Base-by-base conservation (phyloP, 208 protist species). In the Wallacemonas rigidus region DNA sequence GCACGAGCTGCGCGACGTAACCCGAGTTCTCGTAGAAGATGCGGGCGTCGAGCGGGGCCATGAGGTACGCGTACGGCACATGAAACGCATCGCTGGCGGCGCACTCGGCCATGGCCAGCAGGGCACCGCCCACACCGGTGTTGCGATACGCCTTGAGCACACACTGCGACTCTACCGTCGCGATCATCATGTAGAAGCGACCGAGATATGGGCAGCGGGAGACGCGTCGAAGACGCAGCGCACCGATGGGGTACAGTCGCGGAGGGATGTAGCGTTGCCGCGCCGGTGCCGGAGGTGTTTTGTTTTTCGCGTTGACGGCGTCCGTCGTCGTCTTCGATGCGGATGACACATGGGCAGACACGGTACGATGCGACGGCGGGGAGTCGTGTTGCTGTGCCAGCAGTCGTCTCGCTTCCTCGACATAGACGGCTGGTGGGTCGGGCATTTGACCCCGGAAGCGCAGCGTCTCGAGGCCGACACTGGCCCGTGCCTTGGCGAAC, bases 141-240 rank as follows among this genome's bases (percentile, higher is more conserved):
- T 73, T 44, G n/a, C 84, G 71, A 40, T 80, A 82, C 35, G 60
- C 51, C 48, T 9, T 48, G 41, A 72, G 69, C 56, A 86, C 78
- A 57, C 84, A 89, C 50, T 86, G 45, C 2, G 78, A 79, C 54
- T 84, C 84, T n/a, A 86, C 72, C 26, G 77, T 77, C 1, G 71
- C 81, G 1, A 86, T 69, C 41, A 81, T 70, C 73, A 80, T 76
- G 15, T 64, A 40, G 45, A 82, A 65, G 50, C 75, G 71, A 2
- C 81, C 81, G 3, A 76, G 68, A 36, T 74, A 54, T 7, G 68
- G 58, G 36, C 62, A 71, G 47, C 71, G 76, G 8, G 74, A 68
- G 1, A 76, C 73, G n/a, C 77, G 77, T 15, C 73, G 77, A 43
- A 80, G 74, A 5, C 75, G 76, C 43, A 83, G 53, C 35, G 73